These are phyloP conservation scores for Coemansia sp. DNA, from an alignment of 192 early-diverging fungal species.

Conservation along the genomic window DNA sequence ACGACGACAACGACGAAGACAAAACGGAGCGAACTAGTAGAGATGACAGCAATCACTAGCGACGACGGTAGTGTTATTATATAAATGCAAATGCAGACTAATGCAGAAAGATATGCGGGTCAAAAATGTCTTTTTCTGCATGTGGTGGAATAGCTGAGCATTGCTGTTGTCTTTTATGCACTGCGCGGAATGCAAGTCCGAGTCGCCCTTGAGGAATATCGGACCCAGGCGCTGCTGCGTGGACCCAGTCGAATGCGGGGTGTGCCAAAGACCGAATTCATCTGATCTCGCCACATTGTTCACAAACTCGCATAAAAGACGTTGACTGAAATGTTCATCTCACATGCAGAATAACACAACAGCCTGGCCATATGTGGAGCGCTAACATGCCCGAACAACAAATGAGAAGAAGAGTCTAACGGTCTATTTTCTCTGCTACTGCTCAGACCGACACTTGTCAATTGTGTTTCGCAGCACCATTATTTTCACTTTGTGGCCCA, in stretches of 20 bases:
- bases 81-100: neutral
- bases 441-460: constrained; percentile 2
- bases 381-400: neutral
- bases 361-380: neutral
- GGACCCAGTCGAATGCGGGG: constrained; percentile 1
- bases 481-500: neutral
- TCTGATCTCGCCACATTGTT: neutral
- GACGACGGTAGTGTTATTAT: neutral
- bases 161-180: neutral
- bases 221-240: neutral
- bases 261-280: neutral
- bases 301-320: neutral
- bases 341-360: neutral
- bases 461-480: constrained; percentile 4
- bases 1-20: neutral
- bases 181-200: neutral
- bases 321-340: neutral
- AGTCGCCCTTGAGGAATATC: neutral
- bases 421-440: constrained; percentile 10
- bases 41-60: neutral
- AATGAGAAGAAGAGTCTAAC: neutral
- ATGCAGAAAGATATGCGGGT: neutral
- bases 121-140: neutral
- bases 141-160: neutral
- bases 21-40: neutral